These are phyloP conservation scores for Boletales sp. DNA, from an alignment of 768 basidiomycete species.

Conservation along the genomic window DNA sequence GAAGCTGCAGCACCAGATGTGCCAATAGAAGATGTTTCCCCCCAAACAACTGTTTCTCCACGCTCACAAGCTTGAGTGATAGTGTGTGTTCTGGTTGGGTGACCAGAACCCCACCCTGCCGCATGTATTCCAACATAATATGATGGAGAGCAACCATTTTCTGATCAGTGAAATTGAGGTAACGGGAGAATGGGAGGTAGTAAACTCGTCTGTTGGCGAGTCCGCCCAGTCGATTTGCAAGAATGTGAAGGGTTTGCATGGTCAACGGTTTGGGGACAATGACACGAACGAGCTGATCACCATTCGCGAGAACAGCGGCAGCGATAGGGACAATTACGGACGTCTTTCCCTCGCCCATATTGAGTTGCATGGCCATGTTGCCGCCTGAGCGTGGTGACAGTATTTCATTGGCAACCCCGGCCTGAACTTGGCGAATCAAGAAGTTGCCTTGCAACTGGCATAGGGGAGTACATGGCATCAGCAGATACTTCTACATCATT, in stretches of 20 bases:
- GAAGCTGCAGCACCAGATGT: slow-evolving; percentile 11
- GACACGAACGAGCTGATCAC: slow-evolving; percentile 33
- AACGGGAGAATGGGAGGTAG: slow-evolving; percentile 45
- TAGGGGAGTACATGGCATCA: neutral
- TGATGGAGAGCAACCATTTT: slow-evolving; percentile 6
- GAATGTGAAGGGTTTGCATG: slow-evolving; percentile 42
- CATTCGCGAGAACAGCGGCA: slow-evolving; percentile 38
- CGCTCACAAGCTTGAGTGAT: slow-evolving; percentile 41
- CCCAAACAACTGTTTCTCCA: slow-evolving; percentile 1
- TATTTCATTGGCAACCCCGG: neutral
- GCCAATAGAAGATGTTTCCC: slow-evolving; percentile 15
- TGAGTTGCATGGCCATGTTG: neutral
- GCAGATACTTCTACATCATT: neutral
- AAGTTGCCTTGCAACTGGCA: neutral
- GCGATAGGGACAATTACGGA: slow-evolving; percentile 39
- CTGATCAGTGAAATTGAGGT: slow-evolving; percentile 23
- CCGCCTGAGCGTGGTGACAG: neutral
- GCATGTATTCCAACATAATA: slow-evolving; percentile 28
- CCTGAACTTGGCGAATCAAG: neutral
- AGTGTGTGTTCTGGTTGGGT: slow-evolving; percentile 49
- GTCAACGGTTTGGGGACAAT: slow-evolving; percentile 28
- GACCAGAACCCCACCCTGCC: slow-evolving; percentile 38
- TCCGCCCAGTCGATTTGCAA: slow-evolving; percentile 38
- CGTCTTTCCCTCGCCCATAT: no score
- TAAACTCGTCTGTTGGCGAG: slow-evolving; percentile 43